Conservation (phyloP, 345 rosid species). For the Melaleuca alternifolia region DNA sequence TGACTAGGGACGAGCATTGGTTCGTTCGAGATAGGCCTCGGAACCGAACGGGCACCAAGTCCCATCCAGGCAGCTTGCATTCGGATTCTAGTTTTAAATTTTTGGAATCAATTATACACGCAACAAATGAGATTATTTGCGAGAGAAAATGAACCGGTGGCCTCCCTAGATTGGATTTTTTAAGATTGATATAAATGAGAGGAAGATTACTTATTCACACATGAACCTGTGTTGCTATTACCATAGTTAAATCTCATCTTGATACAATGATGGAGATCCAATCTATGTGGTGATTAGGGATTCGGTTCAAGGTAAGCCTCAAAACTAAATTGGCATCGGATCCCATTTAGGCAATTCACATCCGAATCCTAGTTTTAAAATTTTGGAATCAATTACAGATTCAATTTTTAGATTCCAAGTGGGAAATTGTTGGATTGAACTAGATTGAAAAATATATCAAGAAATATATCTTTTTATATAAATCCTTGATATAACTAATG, state of each 20-base stretch:
- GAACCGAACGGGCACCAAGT: no score
- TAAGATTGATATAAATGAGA: background rate
- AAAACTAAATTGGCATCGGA: background rate
- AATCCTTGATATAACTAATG: rapidly evolving
- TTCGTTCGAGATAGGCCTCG: no score
- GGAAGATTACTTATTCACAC: background rate
- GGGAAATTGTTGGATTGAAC: rapidly evolving
- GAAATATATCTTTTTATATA: background rate
- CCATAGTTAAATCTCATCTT: no score
- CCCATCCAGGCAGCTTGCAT: no score
- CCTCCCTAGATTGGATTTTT: no score
- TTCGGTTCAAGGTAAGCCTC: rapidly evolving
- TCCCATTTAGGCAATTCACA: no score
- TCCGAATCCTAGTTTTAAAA: background rate
- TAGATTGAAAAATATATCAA: rapidly evolving
- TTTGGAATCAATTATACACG: no score
- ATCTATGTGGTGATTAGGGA: rapidly evolving
- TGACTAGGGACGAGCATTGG: no score
- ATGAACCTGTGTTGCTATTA: background rate
- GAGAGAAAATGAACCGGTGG: no score
- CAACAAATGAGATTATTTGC: no score
- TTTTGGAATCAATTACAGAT: rapidly evolving
- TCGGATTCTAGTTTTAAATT: no score
- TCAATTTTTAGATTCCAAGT: rapidly evolving
- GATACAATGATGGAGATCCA: background rate